phyloP scores from a whole-genome alignment of 2,329 filamentous ascomycete species.

The Exophiala sideris region DNA sequence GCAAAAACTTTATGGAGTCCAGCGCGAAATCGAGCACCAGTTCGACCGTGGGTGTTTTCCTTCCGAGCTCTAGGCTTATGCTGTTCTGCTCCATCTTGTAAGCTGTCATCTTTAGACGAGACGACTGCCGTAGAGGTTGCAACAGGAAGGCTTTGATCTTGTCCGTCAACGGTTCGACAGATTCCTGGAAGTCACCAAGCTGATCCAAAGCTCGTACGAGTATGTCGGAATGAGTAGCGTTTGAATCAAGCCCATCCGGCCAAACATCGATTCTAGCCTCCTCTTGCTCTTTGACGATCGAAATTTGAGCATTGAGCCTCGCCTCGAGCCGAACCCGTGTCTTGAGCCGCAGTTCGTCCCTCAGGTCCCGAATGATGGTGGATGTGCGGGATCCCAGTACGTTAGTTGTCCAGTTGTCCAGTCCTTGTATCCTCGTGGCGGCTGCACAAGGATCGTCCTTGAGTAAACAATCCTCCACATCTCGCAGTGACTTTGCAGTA shows the following conservation, averaged over 20 bases:
- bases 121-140: conserved; percentile 17
- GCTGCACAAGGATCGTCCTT: conserved; percentile 16
- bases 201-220: conserved; percentile 17
- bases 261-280: conserved; percentile 10
- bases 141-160: conserved; percentile 21
- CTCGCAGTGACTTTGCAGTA: conserved; percentile 14
- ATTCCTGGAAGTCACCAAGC: conserved; percentile 17
- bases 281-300: conserved; percentile 10
- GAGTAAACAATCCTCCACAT: conserved; percentile 17
- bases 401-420: conserved; percentile 4
- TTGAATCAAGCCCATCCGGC: conserved; percentile 4
- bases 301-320: conserved; percentile 16
- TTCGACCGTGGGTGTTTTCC: conserved; percentile 30
- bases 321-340: conserved; percentile 17
- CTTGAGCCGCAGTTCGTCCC: conserved; percentile 20
- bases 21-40: conserved; percentile 44
- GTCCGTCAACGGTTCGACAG: conserved; percentile 17
- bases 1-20: conserved; percentile 50
- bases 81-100: conserved; percentile 30
- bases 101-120: conserved; percentile 12
- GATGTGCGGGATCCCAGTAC: conserved; percentile 13
- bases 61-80: conserved; percentile 30
- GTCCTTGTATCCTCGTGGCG: conserved; percentile 16
- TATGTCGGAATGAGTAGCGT: conserved; percentile 6
- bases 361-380: conserved; percentile 18